Evolutionary conservation across 495 filamentous ascomycete genomes (phyloP), one percentile per base, ranked within the genome.

Genomic region (Terfezia claveryi): DNA sequence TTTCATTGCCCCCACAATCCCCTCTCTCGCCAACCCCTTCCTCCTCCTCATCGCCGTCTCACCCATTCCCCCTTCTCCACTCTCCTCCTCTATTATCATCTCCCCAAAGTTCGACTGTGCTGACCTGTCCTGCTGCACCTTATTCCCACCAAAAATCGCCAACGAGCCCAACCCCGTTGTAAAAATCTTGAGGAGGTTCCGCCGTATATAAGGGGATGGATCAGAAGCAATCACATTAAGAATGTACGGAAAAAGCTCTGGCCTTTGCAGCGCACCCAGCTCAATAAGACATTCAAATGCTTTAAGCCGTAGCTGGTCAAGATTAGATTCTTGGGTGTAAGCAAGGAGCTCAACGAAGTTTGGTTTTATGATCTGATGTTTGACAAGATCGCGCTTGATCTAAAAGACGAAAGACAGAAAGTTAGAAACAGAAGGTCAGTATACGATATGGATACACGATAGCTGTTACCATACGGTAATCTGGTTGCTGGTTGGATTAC

Each of bases 221-320:
- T 95, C 89, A 6, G 76, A 78, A 23, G 77, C 82, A 62, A 92
- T 70, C 27, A 76, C 73, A 53, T 75, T 76, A 11, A 94, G 72
- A 50, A 94, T 76, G 64, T 83, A 82, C 54, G 72, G 72, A 41
- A 87, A 61, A 23, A 94, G 71, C 2, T 73, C 67, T 10, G 76
- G 69, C 52, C 76, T 76, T 36, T 75, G 70, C 37, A 87, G 70
- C 50, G 83, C 69, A 38, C 87, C 87, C 16, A 92, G 74, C 49
- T 89, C 81, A 38, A 89, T 73, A 1, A 96, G 73, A 54, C 78
- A 83, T 52, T 82, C 75, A 62, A 93, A 94, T 2, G 87, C 87
- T 58, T 82, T 80, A 38, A 93, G 68, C 2, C 91, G 83, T 27
- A 96, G 78, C 12, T 78, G 70, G 54, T 94, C 86, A 49, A 79